A percentile compares a stretch with the other conserved stretches of the same genome.
Evolutionary conservation across 2,329 filamentous ascomycete species (phyloP).

Genomic region (Cytospora schulzeri): DNA sequence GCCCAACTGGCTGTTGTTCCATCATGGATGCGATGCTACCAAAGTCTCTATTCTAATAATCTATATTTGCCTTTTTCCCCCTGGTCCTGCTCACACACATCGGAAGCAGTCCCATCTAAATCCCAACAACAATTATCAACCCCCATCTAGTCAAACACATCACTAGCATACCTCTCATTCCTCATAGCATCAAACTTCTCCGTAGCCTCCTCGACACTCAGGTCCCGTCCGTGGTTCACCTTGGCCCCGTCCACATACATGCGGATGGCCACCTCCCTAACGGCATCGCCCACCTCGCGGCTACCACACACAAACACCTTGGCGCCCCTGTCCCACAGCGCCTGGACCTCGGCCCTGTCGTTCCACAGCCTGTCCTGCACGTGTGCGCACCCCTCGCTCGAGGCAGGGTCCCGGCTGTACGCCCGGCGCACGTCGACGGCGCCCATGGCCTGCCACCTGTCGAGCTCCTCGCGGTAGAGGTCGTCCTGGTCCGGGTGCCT

Average conservation of each 20-base stretch:
- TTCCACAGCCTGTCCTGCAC: constrained; percentile 56
- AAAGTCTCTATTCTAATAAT: not conserved
- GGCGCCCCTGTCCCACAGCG: constrained; percentile 43
- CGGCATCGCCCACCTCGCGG: constrained; percentile 44
- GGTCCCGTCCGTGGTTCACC: constrained; percentile 34
- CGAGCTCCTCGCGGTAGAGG: constrained; percentile 61
- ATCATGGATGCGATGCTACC: too few relatives aligned
- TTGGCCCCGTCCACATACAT: constrained; percentile 39
- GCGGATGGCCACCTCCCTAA: constrained; percentile 40
- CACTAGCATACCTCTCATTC: constrained; percentile 60
- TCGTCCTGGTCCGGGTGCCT: constrained; percentile 57
- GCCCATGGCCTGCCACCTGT: constrained; percentile 60
- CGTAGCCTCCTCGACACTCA: constrained; percentile 34
- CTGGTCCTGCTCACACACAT: too few relatives aligned
- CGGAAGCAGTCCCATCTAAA: too few relatives aligned
- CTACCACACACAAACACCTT: constrained; percentile 66
- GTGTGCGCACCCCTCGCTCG: constrained; percentile 34
- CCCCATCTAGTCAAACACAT: constrained; percentile 58
- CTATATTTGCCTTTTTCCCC: not conserved
- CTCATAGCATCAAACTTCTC: constrained; percentile 52
- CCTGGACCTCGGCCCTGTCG: constrained; percentile 36
- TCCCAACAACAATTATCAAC: too few relatives aligned
- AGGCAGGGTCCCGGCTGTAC: constrained; percentile 56
- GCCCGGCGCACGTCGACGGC: constrained; percentile 64
- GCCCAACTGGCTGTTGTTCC: too few relatives aligned